A percentile compares a stretch with the other conserved stretches of the same genome.
phyloP scores from a whole-genome alignment of 2,329 filamentous ascomycete genomes.

The Dactylella cylindrospora region DNA sequence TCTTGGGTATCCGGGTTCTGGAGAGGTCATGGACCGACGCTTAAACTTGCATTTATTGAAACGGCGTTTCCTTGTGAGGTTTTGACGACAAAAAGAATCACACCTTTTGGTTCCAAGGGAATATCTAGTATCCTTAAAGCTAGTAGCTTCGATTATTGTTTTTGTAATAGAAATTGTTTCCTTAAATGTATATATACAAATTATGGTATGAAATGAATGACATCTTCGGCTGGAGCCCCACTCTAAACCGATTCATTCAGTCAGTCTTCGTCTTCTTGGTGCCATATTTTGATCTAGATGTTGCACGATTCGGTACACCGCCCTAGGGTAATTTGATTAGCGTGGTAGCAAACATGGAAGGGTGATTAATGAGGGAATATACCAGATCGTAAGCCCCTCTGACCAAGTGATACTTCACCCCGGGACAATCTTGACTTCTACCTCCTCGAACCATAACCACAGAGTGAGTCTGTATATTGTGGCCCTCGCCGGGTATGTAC shows the following conservation, averaged over 20 bases:
- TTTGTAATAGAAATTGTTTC: slow-evolving; percentile 2
- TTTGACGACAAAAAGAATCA: neutral
- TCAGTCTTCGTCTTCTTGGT: slow-evolving; percentile 95
- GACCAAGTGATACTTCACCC: slow-evolving; percentile 93
- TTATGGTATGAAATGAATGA: slow-evolving; percentile 1
- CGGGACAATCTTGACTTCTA: slow-evolving; percentile 92
- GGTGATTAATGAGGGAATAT: slow-evolving; percentile 53
- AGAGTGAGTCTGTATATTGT: slow-evolving; percentile 98
- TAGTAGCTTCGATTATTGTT: neutral
- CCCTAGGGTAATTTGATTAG: slow-evolving; percentile 61
- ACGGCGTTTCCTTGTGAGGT: neutral
- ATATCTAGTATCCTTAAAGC: neutral
- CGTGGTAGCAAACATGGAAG: neutral
- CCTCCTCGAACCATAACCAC: slow-evolving; percentile 95
- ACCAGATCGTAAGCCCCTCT: slow-evolving; percentile 91
- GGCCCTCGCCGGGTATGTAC: slow-evolving; percentile 95
- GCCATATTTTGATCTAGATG: slow-evolving; percentile 91
- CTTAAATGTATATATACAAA: slow-evolving; percentile 6
- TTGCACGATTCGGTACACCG: slow-evolving; percentile 81
- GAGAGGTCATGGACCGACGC: too few relatives aligned
- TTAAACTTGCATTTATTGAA: neutral
- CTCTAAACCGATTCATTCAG: slow-evolving; percentile 22
- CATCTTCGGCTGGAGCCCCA: neutral
- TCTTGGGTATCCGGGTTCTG: neutral
- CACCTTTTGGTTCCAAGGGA: neutral